These are phyloP conservation scores for Syzygium aromaticum DNA, from an alignment of 345 rosid genomes.

Conservation along the genomic window DNA sequence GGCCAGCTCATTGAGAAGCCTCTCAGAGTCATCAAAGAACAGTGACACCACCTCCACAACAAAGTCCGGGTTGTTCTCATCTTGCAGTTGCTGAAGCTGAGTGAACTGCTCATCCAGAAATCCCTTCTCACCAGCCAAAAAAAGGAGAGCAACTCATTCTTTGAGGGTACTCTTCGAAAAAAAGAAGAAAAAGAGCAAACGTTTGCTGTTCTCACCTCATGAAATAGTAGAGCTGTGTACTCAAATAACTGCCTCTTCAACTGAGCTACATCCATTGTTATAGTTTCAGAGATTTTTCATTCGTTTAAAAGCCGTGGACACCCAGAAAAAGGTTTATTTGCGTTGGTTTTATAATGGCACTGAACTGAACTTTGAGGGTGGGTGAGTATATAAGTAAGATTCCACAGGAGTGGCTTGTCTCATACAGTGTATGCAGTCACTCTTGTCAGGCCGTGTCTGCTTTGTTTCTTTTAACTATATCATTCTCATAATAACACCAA, in stretches of 20 bases:
- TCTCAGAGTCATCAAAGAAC: conserved; percentile 49
- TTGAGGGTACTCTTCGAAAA: background rate
- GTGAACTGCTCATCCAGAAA: conserved; percentile 51
- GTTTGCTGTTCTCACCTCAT: conserved; percentile 27
- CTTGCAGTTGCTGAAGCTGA: conserved; percentile 52
- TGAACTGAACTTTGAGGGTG: background rate
- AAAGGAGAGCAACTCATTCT: background rate
- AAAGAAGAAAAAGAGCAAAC: background rate
- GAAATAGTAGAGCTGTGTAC: conserved; percentile 34
- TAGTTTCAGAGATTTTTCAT: background rate
- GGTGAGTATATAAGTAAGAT: background rate
- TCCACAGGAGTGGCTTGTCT: background rate
- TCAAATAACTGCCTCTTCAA: conserved; percentile 38
- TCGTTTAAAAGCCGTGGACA: background rate
- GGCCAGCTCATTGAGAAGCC: conserved; percentile 45
- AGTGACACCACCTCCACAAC: conserved; percentile 51
- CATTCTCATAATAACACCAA: background rate
- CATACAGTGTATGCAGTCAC: background rate
- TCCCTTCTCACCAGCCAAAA: conserved; percentile 21
- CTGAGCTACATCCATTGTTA: conserved; percentile 39
- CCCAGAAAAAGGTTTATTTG: background rate
- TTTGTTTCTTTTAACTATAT: background rate
- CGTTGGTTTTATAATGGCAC: background rate
- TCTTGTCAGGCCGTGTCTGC: background rate
- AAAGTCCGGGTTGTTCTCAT: conserved; percentile 56